Conservation (phyloP, 78 protist genomes). For the Dictyostelium brefeldianum region DNA sequence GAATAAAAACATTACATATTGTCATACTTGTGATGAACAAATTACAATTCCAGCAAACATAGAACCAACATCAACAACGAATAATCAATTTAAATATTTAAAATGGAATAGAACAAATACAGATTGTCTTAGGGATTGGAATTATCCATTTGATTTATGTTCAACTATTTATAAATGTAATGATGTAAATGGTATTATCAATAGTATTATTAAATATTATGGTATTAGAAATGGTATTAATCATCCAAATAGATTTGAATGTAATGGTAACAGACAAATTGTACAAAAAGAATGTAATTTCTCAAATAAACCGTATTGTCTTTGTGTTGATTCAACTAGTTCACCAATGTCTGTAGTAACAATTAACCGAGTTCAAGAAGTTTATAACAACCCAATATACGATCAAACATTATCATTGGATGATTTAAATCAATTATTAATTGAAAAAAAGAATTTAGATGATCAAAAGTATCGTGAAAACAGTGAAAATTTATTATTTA, state of each 20-base stretch:
- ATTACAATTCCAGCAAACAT: background rate
- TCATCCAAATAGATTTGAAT: conserved; percentile 75
- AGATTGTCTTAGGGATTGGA: conserved; percentile 69
- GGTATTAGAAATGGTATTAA: conserved; percentile 66
- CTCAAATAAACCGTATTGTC: conserved; percentile 2
- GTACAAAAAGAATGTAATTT: conserved; percentile 41
- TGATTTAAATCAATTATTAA: conserved; percentile 23
- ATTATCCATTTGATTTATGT: conserved; percentile 77
- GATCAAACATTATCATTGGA: conserved; percentile 5
- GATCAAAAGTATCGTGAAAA: conserved; percentile 23
- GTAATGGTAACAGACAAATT: conserved; percentile 55
- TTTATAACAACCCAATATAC: conserved; percentile 42
- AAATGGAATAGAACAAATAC: conserved; percentile 45
- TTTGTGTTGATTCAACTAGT: background rate
- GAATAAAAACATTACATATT: conserved; percentile 27
- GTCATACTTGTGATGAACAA: conserved; percentile 51
- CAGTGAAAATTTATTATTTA: conserved; percentile 1
- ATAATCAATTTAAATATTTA: background rate
- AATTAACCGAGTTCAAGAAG: conserved; percentile 78
- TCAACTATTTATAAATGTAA: conserved; percentile 35
- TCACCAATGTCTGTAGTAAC: conserved; percentile 70
- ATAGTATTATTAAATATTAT: conserved; percentile 32
- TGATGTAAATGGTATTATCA: conserved; percentile 8
- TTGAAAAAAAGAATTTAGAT: background rate
- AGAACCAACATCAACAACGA: background rate